Evolutionary conservation across 1,139 yeast genomes (phyloP), one percentile per base, ranked within the genome.

Genomic region (Pichia kudriavzevii): DNA sequence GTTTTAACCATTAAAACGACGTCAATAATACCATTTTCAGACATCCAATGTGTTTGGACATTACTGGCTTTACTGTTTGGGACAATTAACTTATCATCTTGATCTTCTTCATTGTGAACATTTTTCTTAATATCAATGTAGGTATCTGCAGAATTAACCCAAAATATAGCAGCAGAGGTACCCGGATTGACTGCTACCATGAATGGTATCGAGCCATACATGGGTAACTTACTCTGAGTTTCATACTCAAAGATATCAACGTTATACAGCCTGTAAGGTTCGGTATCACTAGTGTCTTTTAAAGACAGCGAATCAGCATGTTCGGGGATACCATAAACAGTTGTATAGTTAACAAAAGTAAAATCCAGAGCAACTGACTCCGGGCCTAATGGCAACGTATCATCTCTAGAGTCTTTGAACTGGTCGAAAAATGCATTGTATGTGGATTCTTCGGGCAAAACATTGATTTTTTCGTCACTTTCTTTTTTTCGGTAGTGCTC

Each of bases 181-280:
- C 64, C 69, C 0, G 73, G 67, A 42, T 71, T 77, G 13, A 72
- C 73, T 0, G 87, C 94, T 37, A 84, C 60, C 69, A 91, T 67
- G 32, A 87, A 74, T 3, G 99, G 98, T 50, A 91, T 85, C 0
- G 94, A 66, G 1, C 99, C 99, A 52, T 91, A 91, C 94, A 87
- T 85, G 20, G 98, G 87, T 66, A 81, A 67, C 35, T 79, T 73
- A 22, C 94, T 80, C 42, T 82, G 72, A 2, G 78, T 67, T 48
- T 84, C 94, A 54, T 91, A 91, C 58, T 91, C 96, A 58, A 91
- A 91, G 31, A 88, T 88, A 53, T 91, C 99, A 21, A 88, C 96
- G 48, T 91, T 91, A 64, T 61, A 93, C 31, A 91, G 63, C 30
- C 98, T 68, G 58, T 91, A 91, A 1, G 97, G 97, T 28, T 68